These are phyloP conservation scores for Phyllosticta capitalensis DNA, from an alignment of 2,329 filamentous ascomycete genomes.

Conservation along the genomic window DNA sequence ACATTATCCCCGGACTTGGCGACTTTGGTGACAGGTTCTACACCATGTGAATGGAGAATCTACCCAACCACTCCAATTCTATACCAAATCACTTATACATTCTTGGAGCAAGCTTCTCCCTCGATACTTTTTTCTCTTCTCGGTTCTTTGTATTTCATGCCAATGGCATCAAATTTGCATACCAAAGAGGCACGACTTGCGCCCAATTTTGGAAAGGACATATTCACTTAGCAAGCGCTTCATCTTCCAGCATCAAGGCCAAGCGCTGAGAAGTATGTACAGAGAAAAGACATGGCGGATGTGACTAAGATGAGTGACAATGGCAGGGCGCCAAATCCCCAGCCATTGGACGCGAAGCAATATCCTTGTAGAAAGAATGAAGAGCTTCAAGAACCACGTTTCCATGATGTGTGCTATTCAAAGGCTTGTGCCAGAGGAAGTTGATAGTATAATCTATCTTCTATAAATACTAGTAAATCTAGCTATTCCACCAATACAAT, in stretches of 20 bases:
- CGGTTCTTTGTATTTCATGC: background rate
- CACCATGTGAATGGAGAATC: constrained; percentile 55
- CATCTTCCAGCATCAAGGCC: background rate
- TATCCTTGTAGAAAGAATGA: background rate
- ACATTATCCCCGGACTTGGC: constrained; percentile 86
- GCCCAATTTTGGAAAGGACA: background rate
- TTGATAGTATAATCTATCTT: background rate
- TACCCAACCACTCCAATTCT: background rate
- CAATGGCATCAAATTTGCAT: background rate
- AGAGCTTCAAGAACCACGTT: too few species aligned
- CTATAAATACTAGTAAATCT: too few species aligned
- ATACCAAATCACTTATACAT: background rate
- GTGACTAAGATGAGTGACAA: background rate
- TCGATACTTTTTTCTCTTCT: background rate
- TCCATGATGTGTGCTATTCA: too few species aligned
- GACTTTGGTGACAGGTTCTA: constrained; percentile 97
- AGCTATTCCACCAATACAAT: too few species aligned
- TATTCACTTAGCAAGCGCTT: background rate
- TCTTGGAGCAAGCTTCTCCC: background rate
- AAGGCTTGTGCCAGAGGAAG: background rate
- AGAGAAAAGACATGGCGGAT: background rate
- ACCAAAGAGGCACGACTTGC: background rate
- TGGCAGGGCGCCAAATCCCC: background rate
- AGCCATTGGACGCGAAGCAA: background rate
- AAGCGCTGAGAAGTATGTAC: background rate